Percentiles rank a stretch among this genome's conserved stretches.
phyloP scores from a whole-genome alignment of 1,139 yeast species.

The Yamadazyma diospyri region DNA sequence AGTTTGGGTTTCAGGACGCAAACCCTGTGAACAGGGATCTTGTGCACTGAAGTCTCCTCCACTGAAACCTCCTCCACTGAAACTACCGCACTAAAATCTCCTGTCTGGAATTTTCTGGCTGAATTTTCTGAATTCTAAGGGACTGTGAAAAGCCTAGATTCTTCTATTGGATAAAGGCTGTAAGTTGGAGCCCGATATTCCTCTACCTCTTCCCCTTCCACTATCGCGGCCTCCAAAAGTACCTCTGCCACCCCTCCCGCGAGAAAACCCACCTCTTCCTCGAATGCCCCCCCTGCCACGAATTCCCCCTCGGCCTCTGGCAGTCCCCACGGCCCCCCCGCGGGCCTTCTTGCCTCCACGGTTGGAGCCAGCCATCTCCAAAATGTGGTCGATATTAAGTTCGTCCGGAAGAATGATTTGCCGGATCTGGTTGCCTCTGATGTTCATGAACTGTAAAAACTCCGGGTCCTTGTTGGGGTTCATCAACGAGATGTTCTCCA shows the following conservation, averaged over 20 bases:
- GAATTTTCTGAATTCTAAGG: too few species aligned
- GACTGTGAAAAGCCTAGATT: background rate
- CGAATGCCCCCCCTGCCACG: background rate
- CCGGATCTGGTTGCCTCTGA: slow-evolving; percentile 88
- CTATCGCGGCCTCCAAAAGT: slow-evolving; percentile 19
- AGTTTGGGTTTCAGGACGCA: too few species aligned
- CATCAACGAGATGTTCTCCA: slow-evolving; percentile 78
- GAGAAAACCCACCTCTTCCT: slow-evolving; percentile 1
- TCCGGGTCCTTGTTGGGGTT: slow-evolving; percentile 71
- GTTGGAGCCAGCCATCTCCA: slow-evolving; percentile 41
- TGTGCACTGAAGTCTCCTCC: too few species aligned
- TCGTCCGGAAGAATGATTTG: slow-evolving; percentile 86
- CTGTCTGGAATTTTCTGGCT: too few species aligned
- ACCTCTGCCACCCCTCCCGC: slow-evolving; percentile 9
- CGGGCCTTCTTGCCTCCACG: slow-evolving; percentile 42
- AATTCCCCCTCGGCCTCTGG: slow-evolving; percentile 10
- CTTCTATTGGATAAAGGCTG: slow-evolving; percentile 7
- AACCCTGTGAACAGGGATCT: too few species aligned
- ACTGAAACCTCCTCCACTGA: too few species aligned
- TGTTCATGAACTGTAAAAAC: slow-evolving; percentile 71
- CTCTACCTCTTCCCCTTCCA: slow-evolving; percentile 2
- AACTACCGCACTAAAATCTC: too few species aligned
- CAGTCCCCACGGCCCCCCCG: slow-evolving; percentile 20
- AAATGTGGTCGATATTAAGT: slow-evolving; percentile 71
- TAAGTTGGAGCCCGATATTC: slow-evolving; percentile 6